phyloP scores from a whole-genome alignment of 129 eudicot species.

The Logfia minima region DNA sequence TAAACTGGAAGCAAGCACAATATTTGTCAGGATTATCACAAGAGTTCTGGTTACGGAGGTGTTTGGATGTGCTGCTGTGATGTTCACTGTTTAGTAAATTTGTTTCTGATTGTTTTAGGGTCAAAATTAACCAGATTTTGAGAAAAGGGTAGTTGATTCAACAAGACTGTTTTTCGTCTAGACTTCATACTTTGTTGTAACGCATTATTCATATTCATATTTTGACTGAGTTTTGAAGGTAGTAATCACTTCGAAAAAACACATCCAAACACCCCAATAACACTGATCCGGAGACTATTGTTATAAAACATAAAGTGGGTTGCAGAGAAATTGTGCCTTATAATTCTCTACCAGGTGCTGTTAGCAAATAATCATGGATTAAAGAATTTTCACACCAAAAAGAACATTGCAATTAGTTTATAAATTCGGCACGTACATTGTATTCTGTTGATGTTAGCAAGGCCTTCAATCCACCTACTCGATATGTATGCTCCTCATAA shows the following conservation, averaged over 20 bases:
- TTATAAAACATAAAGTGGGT: neutral
- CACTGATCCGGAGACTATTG: neutral
- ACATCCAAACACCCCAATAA: conserved; percentile 1
- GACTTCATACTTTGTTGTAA: neutral
- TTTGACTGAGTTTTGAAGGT: neutral
- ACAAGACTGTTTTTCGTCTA: neutral
- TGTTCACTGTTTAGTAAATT: neutral
- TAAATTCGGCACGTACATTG: neutral
- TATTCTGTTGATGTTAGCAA: neutral
- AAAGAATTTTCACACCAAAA: neutral
- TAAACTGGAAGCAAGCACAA: neutral
- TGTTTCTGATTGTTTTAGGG: neutral
- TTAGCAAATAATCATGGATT: neutral
- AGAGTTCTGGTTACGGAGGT: neutral
- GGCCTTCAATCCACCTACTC: neutral
- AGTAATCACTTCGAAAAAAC: neutral
- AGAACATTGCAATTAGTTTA: neutral
- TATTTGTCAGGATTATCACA: neutral
- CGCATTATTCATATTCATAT: neutral
- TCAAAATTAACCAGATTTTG: neutral
- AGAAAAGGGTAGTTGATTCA: neutral
- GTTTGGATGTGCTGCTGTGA: conserved; percentile 1
- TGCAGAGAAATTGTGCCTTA: neutral
- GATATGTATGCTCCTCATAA: neutral
- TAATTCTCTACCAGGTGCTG: neutral